Evolutionary conservation across 2,329 filamentous ascomycete species (phyloP).

Genomic region (Endoconidiophora polonica): DNA sequence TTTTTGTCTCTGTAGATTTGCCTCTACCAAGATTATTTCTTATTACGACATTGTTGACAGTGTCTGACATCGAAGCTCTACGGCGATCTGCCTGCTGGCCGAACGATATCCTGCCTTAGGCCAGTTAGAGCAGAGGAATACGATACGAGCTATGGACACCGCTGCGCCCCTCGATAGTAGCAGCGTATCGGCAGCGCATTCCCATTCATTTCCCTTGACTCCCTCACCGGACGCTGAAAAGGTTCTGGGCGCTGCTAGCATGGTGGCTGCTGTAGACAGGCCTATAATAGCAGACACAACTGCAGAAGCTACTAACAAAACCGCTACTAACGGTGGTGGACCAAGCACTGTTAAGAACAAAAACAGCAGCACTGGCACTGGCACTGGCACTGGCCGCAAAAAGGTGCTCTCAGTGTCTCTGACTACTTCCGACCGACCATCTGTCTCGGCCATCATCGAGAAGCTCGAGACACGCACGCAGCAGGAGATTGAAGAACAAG

Average conservation of each 20-base stretch:
- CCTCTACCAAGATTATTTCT: not conserved
- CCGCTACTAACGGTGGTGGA: not conserved
- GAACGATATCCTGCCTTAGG: not conserved
- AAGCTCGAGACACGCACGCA: slow-evolving; percentile 8
- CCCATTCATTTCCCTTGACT: slow-evolving; percentile 9
- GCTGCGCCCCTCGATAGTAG: no score
- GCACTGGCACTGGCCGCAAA: slow-evolving; percentile 1
- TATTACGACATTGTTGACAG: not conserved
- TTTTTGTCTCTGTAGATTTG: not conserved
- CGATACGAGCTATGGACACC: no score
- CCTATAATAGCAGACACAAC: not conserved
- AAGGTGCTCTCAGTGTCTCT: slow-evolving; percentile 9
- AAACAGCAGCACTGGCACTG: not conserved
- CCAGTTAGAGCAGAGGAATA: no score
- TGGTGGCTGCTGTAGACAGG: no score
- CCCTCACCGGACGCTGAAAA: slow-evolving; percentile 7
- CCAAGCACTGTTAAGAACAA: not conserved
- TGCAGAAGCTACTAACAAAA: not conserved
- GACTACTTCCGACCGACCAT: slow-evolving; percentile 6
- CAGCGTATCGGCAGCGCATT: not conserved
- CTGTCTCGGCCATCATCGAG: slow-evolving; percentile 9
- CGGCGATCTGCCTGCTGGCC: not conserved
- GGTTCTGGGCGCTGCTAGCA: not conserved
- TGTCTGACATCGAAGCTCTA: no score
- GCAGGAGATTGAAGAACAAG: slow-evolving; percentile 11